Percentiles rank a stretch among this genome's conserved stretches.
Evolutionary conservation across 805 yeast genomes (phyloP).

Genomic region (Myxozyma udenii): DNA sequence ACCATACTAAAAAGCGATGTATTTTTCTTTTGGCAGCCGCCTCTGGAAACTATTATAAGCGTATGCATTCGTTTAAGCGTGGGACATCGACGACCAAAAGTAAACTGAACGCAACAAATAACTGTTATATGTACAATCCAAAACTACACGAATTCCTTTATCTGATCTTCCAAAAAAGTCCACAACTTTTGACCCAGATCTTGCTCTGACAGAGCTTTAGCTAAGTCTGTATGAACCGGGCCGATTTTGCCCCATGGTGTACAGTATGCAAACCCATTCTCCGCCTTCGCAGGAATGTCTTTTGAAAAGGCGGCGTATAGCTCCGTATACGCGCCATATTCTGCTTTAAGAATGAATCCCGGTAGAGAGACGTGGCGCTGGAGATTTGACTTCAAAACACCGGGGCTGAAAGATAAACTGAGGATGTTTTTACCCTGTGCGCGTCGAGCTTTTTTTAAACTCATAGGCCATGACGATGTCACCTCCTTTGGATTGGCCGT

Average conservation of each 20-base stretch:
- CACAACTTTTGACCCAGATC: slow-evolving; percentile 12
- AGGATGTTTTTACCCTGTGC: slow-evolving; percentile 5
- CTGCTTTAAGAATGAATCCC: slow-evolving; percentile 1
- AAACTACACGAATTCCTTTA: slow-evolving; percentile 1
- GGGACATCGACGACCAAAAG: too few relatives aligned
- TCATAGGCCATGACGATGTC: slow-evolving; percentile 30
- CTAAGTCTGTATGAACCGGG: background rate
- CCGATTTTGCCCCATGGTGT: slow-evolving; percentile 15
- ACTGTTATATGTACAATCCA: too few relatives aligned
- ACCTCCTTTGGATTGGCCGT: slow-evolving; percentile 48
- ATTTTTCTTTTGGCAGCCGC: too few relatives aligned
- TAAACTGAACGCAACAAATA: too few relatives aligned
- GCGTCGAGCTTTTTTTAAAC: slow-evolving; percentile 18
- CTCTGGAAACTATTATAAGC: too few relatives aligned
- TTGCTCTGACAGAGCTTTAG: slow-evolving; percentile 5
- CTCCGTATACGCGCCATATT: slow-evolving; percentile 37
- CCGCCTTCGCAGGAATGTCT: slow-evolving; percentile 35
- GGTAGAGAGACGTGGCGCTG: background rate
- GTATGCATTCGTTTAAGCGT: too few relatives aligned
- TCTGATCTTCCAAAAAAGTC: slow-evolving; percentile 12
- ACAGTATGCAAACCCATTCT: slow-evolving; percentile 37
- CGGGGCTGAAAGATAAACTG: slow-evolving; percentile 21
- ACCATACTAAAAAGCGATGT: too few relatives aligned
- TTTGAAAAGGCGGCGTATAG: slow-evolving; percentile 45
- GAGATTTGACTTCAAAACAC: slow-evolving; percentile 16